phyloP scores from a whole-genome alignment of 2,329 filamentous ascomycete genomes.

The Trichophaea hybrida region DNA sequence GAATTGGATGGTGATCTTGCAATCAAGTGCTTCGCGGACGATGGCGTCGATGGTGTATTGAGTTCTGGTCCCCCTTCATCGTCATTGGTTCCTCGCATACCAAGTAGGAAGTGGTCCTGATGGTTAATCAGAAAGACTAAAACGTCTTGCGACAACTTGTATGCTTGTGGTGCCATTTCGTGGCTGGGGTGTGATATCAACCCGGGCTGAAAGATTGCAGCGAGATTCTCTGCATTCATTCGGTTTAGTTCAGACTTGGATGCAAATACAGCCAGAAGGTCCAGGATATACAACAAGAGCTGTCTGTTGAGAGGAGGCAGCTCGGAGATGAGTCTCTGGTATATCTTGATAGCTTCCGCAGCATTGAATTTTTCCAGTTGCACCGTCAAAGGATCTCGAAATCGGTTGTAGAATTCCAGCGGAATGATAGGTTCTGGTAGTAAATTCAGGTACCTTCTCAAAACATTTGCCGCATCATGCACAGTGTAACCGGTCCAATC shows the following conservation, averaged over 20 bases:
- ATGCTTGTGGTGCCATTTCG: constrained; percentile 90
- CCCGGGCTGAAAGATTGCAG: constrained; percentile 94
- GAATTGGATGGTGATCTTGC: constrained; percentile 71
- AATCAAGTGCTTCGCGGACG: constrained; percentile 41
- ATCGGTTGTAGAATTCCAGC: constrained; percentile 79
- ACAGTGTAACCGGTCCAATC: constrained; percentile 97
- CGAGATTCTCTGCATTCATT: constrained; percentile 88
- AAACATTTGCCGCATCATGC: constrained; percentile 92
- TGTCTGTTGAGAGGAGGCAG: constrained; percentile 87
- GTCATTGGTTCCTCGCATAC: constrained; percentile 46
- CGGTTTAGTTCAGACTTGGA: constrained; percentile 93
- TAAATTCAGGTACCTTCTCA: constrained; percentile 89
- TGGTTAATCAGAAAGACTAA: constrained; percentile 97
- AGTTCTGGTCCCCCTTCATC: constrained; percentile 30
- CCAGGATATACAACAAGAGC: constrained; percentile 84
- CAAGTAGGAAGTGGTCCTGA: constrained; percentile 94
- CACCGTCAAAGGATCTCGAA: constrained; percentile 69
- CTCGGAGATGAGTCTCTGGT: constrained; percentile 83
- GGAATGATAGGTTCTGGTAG: constrained; percentile 94
- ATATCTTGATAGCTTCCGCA: constrained; percentile 60
- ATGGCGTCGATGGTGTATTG: constrained; percentile 35
- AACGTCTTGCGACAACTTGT: constrained; percentile 88
- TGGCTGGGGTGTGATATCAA: constrained; percentile 87
- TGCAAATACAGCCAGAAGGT: constrained; percentile 88
- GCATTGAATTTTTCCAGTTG: constrained; percentile 62